These are phyloP conservation scores for Fusarium fujikuroi DNA, from an alignment of 2,329 filamentous ascomycete genomes.

Conservation along the genomic window DNA sequence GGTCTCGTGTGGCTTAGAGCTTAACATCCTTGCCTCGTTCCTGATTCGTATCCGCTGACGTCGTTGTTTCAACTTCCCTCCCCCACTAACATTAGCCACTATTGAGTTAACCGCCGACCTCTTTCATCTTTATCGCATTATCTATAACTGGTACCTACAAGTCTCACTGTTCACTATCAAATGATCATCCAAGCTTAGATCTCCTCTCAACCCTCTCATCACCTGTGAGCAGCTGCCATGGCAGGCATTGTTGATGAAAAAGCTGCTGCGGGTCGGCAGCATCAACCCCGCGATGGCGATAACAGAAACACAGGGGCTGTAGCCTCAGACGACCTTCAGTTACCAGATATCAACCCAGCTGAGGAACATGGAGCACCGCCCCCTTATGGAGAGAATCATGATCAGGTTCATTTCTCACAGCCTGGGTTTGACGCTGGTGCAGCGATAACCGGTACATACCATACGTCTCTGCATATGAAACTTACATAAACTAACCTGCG, in stretches of 20 bases:
- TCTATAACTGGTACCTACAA: constrained; percentile 1
- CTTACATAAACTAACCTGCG: constrained; percentile 22
- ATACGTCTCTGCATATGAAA: neutral
- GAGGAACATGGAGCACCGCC: constrained; percentile 59
- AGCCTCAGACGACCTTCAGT: constrained; percentile 53
- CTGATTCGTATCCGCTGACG: constrained; percentile 27
- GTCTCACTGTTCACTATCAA: neutral
- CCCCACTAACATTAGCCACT: constrained; percentile 16
- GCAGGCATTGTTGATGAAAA: constrained; percentile 45
- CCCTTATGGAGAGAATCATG: constrained; percentile 67
- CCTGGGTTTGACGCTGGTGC: constrained; percentile 72
- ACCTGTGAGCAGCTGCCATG: constrained; percentile 36
- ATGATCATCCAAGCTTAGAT: neutral
- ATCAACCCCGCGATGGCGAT: constrained; percentile 23
- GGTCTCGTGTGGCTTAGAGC: constrained; percentile 16
- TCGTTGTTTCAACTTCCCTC: constrained; percentile 22
- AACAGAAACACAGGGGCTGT: constrained; percentile 44
- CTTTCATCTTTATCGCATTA: neutral
- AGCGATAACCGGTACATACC: constrained; percentile 64
- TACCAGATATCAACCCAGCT: constrained; percentile 54
- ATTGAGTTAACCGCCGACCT: neutral
- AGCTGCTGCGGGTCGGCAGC: constrained; percentile 37
- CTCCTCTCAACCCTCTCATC: neutral
- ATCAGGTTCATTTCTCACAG: constrained; percentile 69
- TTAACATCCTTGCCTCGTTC: constrained; percentile 5